Conservation (phyloP, 306 rosid genomes). For the Lablab purpureus region DNA sequence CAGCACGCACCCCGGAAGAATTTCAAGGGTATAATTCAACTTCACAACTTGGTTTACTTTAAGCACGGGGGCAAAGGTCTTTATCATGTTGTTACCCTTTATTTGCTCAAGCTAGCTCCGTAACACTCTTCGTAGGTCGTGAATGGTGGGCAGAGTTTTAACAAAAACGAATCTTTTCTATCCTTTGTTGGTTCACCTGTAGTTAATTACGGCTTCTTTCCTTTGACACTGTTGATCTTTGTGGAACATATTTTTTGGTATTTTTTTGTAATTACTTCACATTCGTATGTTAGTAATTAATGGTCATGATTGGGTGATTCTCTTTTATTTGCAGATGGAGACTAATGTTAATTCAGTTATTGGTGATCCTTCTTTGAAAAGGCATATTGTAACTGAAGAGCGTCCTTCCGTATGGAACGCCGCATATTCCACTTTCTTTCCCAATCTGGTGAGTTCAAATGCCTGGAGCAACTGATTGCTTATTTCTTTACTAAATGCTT, state of each 20-base stretch:
- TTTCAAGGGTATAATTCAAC: conserved; percentile 60
- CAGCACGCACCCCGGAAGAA: conserved; percentile 58
- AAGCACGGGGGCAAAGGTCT: neutral
- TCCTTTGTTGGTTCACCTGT: conserved; percentile 20
- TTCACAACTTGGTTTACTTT: conserved; percentile 17
- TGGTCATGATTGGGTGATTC: conserved; percentile 36
- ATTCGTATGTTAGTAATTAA: conserved; percentile 17
- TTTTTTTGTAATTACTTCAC: conserved; percentile 7
- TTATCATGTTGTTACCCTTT: neutral
- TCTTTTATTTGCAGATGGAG: conserved; percentile 71
- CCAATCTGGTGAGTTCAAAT: conserved; percentile 66
- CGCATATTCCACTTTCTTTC: conserved; percentile 66
- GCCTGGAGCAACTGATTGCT: conserved; percentile 15
- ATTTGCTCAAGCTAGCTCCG: conserved; percentile 24
- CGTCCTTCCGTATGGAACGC: conserved; percentile 69
- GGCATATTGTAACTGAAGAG: conserved; percentile 65
- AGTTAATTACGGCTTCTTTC: neutral
- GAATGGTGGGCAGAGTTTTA: conserved; percentile 2
- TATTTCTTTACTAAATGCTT: conserved; percentile 3
- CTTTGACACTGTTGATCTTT: conserved; percentile 30
- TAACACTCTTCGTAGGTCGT: conserved; percentile 26
- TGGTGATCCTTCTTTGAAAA: conserved; percentile 65
- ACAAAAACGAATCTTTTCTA: conserved; percentile 4
- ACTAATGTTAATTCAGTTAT: conserved; percentile 53
- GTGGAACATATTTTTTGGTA: conserved; percentile 16